These are phyloP conservation scores for Fusarium albidum DNA, from an alignment of 2,329 filamentous ascomycete genomes.

Conservation along the genomic window DNA sequence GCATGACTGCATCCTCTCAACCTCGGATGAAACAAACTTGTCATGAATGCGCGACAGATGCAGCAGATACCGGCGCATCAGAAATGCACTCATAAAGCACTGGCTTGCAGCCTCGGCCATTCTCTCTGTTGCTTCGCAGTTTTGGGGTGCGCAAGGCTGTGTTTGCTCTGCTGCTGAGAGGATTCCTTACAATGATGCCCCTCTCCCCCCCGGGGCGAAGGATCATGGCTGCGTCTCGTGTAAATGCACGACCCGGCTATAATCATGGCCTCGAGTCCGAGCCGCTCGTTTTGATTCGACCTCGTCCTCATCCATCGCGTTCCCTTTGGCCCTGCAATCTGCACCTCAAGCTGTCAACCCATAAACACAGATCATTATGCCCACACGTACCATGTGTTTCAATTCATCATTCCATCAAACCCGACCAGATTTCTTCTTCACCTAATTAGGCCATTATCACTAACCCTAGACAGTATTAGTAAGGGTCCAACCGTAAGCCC, in stretches of 20 bases:
- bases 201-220: slow-evolving; percentile 9
- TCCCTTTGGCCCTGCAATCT: slow-evolving; percentile 18
- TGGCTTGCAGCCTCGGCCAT: neutral
- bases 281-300: slow-evolving; percentile 10
- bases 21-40: slow-evolving; percentile 1
- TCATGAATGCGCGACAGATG: slow-evolving; percentile 2
- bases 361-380: neutral
- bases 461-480: neutral
- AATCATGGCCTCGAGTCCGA: neutral
- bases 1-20: slow-evolving; percentile 1
- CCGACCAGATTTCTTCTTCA: no score
- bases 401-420: neutral
- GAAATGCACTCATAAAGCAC: neutral
- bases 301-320: neutral
- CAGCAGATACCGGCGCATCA: neutral
- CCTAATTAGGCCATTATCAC: no score
- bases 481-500: neutral
- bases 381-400: neutral
- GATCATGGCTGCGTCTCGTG: slow-evolving; percentile 28
- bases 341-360: neutral
- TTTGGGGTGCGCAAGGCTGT: slow-evolving; percentile 18
- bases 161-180: neutral
- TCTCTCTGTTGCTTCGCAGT: neutral
- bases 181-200: slow-evolving; percentile 13
- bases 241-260: slow-evolving; percentile 9